Base-by-base conservation (phyloP, 805 yeast species). In the Wickerhamiella australiensis region DNA sequence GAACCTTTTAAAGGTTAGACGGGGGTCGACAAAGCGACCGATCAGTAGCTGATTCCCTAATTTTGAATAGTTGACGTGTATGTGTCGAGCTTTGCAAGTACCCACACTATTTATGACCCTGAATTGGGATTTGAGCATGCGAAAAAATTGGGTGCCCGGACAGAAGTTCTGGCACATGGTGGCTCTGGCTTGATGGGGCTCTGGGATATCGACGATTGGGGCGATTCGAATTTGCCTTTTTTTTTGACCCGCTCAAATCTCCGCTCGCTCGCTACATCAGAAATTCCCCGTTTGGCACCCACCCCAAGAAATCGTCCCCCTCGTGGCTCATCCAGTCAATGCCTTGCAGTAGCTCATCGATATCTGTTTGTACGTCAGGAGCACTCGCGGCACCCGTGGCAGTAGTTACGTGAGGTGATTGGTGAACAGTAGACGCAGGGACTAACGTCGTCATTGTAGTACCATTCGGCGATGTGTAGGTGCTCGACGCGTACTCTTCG, bases 381-480 rank as follows among this genome's bases (percentile, higher is more conserved):
- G 38, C 38, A 33, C 18, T n/a, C 6, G 33, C 3, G 13, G 33
- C 33, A 29, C 7, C 33, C 9, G 33, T 11, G 33, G 27, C 27
- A 9, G 9, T 9, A 25, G 9, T 9, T 25, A 9, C 9, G 9
- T 29, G 33, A 3, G 33, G 33, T 11, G 33, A 4, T 11, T 29
- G 33, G 5, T 29, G 33, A 29, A 29, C n/a, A 11, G 33, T 29
- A 5, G 33, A 29, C 6, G 95, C 85, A 2, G 95, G 96, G 1
- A 85, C 88, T 55, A 87, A 72, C 0, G 88, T 86, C 0, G 96
- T 87, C 20, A 86, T 74, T 0, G 96, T 85, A 0, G 96, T 87
- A 50, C 96, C 96, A 56, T 85, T 85, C 1, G 95, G 95, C 0
- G 95, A 82, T 0, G 94, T 87, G 1, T 85, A 79, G 1, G 87